Conservation (phyloP, 2,329 filamentous ascomycete genomes). For the Dactylellina haptotyla region DNA sequence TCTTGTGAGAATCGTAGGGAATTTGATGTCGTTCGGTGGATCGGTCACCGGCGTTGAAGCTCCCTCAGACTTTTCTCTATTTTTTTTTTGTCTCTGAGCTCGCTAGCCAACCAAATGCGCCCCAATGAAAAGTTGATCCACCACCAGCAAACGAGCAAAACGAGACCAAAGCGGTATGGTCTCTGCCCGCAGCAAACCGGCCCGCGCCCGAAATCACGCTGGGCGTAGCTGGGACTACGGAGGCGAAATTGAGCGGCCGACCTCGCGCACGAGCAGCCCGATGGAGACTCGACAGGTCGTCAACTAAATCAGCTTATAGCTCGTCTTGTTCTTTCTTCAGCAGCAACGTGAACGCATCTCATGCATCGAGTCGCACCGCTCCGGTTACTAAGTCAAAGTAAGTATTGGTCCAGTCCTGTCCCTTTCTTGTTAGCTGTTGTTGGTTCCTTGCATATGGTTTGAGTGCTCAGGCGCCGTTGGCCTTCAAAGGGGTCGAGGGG, state of each 20-base stretch:
- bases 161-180: conserved; percentile 1
- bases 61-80: conserved; percentile 28
- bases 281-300: background rate
- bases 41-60: conserved; percentile 51
- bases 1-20: conserved; percentile 8
- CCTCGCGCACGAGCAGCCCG: background rate
- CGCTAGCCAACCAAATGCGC: background rate
- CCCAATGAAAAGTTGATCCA: conserved; percentile 20
- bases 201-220: conserved; percentile 16
- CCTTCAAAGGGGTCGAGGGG: background rate
- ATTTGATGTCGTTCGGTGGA: conserved; percentile 47
- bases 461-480: too few species aligned
- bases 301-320: too few species aligned
- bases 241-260: conserved; percentile 21
- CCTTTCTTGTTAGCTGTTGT: background rate
- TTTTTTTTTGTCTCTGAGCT: background rate
- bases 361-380: conserved; percentile 45
- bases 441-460: background rate
- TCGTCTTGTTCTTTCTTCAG: too few species aligned
- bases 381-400: conserved; percentile 46
- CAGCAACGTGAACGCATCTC: conserved; percentile 1
- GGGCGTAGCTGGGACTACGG: conserved; percentile 1
- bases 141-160: conserved; percentile 4
- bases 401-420: too few species aligned
- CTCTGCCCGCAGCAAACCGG: background rate